Percentiles rank a stretch among this genome's conserved stretches.
Evolutionary conservation across 208 protist species (phyloP).

Genomic region (Crithidia bombi): DNA sequence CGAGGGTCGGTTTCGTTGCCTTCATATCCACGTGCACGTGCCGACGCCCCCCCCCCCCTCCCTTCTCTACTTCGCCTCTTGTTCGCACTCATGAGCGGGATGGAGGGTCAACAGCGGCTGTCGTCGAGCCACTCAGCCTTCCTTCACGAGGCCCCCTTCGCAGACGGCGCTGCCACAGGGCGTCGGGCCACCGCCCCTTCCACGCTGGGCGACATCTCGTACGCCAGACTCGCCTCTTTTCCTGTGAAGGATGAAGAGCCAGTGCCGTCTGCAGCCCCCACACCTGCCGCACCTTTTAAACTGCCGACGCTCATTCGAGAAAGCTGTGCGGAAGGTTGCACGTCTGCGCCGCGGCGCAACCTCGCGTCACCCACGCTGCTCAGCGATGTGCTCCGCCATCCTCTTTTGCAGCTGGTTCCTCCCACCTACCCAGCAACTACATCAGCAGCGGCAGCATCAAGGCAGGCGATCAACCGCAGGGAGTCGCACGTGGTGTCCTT

Average conservation of each 20-base stretch:
- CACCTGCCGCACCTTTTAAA: background rate
- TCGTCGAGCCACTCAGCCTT: background rate
- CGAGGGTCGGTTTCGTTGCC: no score
- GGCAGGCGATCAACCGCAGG: background rate
- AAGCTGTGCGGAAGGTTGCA: background rate
- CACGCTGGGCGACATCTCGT: background rate
- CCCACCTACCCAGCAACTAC: background rate
- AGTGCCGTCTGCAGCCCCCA: background rate
- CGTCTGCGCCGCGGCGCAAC: background rate
- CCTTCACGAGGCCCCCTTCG: background rate
- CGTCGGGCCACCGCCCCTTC: background rate
- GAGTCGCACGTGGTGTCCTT: background rate
- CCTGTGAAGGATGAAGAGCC: background rate
- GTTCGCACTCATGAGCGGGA: background rate
- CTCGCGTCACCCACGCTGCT: background rate
- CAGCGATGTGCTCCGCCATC: background rate
- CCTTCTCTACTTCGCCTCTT: no score
- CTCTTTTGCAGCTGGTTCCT: constrained; percentile 3
- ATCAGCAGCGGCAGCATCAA: background rate
- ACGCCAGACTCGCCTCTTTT: background rate
- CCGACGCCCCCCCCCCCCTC: no score
- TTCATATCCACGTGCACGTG: no score
- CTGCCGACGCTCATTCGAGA: background rate
- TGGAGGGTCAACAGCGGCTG: background rate
- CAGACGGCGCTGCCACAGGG: background rate